phyloP scores from a whole-genome alignment of 345 rosid species.

The Eucalyptus pauciflora region DNA sequence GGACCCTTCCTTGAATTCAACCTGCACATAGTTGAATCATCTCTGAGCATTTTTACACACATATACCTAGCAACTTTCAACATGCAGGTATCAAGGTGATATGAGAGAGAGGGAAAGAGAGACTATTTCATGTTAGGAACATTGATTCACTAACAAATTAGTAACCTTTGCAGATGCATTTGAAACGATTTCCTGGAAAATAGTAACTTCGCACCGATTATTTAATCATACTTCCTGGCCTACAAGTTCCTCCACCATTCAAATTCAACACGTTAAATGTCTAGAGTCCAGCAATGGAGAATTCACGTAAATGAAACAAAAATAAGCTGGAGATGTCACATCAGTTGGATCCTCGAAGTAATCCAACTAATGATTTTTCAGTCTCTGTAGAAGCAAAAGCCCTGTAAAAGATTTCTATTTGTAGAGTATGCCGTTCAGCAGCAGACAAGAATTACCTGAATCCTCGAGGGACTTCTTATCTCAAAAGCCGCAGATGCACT shows the following conservation, averaged over 20 bases:
- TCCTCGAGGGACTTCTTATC: conserved; percentile 72
- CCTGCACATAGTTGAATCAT: conserved; percentile 21
- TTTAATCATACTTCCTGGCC: background rate
- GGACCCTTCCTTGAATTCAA: conserved; percentile 78
- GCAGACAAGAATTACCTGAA: conserved; percentile 45
- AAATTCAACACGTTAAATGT: background rate
- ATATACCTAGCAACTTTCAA: background rate
- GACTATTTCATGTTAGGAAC: background rate
- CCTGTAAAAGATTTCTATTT: background rate
- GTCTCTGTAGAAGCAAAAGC: background rate
- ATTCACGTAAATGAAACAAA: background rate
- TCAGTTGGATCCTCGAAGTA: background rate
- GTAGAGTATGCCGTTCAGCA: background rate
- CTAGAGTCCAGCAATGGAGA: background rate
- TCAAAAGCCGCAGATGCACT: conserved; percentile 77
- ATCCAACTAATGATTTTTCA: background rate
- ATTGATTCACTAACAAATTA: background rate
- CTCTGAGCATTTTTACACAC: background rate
- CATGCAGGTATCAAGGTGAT: background rate
- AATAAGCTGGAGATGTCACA: background rate
- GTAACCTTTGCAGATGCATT: background rate
- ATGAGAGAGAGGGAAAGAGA: background rate
- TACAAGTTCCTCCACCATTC: background rate
- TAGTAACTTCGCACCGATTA: background rate
- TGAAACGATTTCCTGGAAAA: background rate